These are phyloP conservation scores for Serendipita sp. DNA, from an alignment of 768 basidiomycete species.

Conservation along the genomic window DNA sequence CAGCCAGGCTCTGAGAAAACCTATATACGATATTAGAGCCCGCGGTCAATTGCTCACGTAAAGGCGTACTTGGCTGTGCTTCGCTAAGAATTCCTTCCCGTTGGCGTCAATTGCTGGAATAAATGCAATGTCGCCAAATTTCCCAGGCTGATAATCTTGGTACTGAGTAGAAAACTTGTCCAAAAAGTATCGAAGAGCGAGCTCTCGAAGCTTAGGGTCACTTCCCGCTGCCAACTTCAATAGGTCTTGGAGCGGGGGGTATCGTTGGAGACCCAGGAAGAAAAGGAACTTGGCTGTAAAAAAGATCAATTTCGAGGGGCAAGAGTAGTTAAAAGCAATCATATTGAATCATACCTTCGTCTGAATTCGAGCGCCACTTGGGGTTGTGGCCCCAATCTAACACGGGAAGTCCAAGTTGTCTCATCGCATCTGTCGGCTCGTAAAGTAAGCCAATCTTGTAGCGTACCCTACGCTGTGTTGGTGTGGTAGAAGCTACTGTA, in stretches of 20 bases:
- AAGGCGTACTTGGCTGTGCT: slow-evolving; percentile 43
- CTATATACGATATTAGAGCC: slow-evolving; percentile 22
- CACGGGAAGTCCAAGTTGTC: slow-evolving; percentile 60
- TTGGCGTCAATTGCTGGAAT: slow-evolving; percentile 54
- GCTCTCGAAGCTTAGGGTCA: slow-evolving; percentile 33
- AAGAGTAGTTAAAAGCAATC: not conserved
- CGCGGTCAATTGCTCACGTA: not conserved
- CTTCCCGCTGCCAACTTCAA: slow-evolving; percentile 51
- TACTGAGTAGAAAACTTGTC: slow-evolving; percentile 55
- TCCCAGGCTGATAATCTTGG: slow-evolving; percentile 36
- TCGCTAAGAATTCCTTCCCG: slow-evolving; percentile 36
- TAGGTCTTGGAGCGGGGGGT: slow-evolving; percentile 50
- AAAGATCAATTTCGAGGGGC: not conserved
- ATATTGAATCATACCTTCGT: slow-evolving; percentile 51
- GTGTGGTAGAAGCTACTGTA: not conserved
- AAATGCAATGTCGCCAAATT: slow-evolving; percentile 49
- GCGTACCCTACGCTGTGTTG: slow-evolving; percentile 18
- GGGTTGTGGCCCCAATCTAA: slow-evolving; percentile 70
- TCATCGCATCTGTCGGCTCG: slow-evolving; percentile 61
- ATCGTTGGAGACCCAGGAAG: slow-evolving; percentile 48
- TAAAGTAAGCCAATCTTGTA: slow-evolving; percentile 63
- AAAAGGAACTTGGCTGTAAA: slow-evolving; percentile 62
- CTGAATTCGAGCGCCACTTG: slow-evolving; percentile 70
- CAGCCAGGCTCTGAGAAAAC: slow-evolving; percentile 57
- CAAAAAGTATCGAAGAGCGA: slow-evolving; percentile 69